Base-by-base conservation (phyloP, 805 yeast species). In the Dipodascopsis tothii region DNA sequence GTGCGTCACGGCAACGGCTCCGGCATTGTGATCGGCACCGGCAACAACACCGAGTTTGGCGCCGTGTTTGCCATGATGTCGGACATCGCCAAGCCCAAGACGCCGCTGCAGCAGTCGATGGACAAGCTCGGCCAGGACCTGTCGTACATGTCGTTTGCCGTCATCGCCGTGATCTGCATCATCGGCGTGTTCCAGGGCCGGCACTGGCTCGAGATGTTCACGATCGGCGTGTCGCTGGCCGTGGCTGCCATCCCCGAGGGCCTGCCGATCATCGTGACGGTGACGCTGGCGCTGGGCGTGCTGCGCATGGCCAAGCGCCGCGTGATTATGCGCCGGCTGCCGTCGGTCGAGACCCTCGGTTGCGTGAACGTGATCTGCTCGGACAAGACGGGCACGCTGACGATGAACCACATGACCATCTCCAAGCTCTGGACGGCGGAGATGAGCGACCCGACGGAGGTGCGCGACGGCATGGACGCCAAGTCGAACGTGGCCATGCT, bases 171-270 rank as follows among this genome's bases (percentile, higher is more conserved):
- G n/a, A 92, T 92, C 59, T 90, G 96, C 57, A 59, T 92, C 19
- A 73, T 92, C 54, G 99, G 98, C 46, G 72, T 92, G 18, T 46
- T 85, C 38, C 95, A 92, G 67, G 97, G 98, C 39, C 81, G 94
- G 50, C 74, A 84, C 6, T 88, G 96, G 96, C 73, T 92, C 45
- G 97, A 92, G 51, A 92, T 94, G 96, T 90, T 92, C 67, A 96
- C 90, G 63, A 87, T 92, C 46, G 85, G 96, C 1, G 99, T 92
- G 6, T 87, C 96, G 1, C 71, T 92, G 50, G 99, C 98, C 2
- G 99, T 92, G 17, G 99, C 99, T 40, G 98, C 98, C 3, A 92
- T 92, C 56, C 99, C 99, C 3, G 99, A 92, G 65, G 99, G 99
- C 43, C 74, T 92, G 54, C 98, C 99, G 0, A 92, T 92, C 57